Base-by-base conservation (phyloP, 2,329 filamentous ascomycete genomes). In the Aspergillus arachidicola region DNA sequence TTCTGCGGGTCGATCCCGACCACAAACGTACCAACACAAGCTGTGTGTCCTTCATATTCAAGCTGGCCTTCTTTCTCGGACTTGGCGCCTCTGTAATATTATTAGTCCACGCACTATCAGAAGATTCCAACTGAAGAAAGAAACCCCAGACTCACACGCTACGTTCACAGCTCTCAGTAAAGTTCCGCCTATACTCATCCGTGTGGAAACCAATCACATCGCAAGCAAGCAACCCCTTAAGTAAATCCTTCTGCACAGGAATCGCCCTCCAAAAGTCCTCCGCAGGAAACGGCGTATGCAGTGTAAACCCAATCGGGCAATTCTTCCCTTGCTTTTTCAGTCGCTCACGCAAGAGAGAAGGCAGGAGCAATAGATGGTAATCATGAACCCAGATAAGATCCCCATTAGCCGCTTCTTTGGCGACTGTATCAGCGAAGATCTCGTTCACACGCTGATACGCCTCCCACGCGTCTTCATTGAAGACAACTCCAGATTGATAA, bases 201-300 rank as follows among this genome's bases (percentile, higher is more conserved):
- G 94, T 97, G 79, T 97, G 94, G 82, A 97, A 97, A n/a, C 94
- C 94, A 71, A 97, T 90, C 61, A 97, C 81, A 75, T 97, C 94
- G 80, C 93, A 95, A 73, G 94, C 89, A 28, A 97, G 84, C 45
- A 97, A 86, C 53, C 94, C 93, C 57, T 89, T 84, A 36, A 97
- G 84, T 58, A 97, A 87, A 69, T 91, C 88, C 75, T 96, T 92
- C 64, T 93, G 87, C 32, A 97, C 93, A 0, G 94, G 94, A 9
- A 97, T 82, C 65, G 96, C 95, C 65, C 93, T 88, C 82, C 96
- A 97, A 72, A 97, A 95, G 79, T 97, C 94, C 65, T 90, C 92
- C 72, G 91, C 94, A 1, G 94, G 94, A 78, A 97, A 97, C 0
- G 94, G 94, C 0, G 94, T 97, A 78, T 97, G 94, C 30, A 97